These are phyloP conservation scores for Boletales sp. DNA, from an alignment of 768 basidiomycete genomes.

Conservation along the genomic window DNA sequence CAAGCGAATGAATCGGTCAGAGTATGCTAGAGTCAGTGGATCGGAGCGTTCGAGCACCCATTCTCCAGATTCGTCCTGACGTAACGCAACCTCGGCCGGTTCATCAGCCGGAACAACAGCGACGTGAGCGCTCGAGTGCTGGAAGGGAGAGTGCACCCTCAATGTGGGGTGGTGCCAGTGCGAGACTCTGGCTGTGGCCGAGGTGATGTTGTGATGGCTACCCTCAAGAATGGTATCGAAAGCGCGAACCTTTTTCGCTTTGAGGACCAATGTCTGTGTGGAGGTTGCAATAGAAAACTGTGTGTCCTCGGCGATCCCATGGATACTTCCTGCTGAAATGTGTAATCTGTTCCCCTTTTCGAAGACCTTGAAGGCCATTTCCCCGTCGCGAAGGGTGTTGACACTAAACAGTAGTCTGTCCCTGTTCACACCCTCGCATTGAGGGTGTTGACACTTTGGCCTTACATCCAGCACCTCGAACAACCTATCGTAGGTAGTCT, in stretches of 20 bases:
- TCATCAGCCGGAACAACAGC: conserved; percentile 7
- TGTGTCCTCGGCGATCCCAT: conserved; percentile 14
- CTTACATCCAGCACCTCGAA: conserved; percentile 12
- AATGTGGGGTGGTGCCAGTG: conserved; percentile 10
- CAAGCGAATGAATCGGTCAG: conserved; percentile 1
- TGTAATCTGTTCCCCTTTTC: background rate
- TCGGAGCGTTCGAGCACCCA: conserved; percentile 19
- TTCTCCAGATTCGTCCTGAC: background rate
- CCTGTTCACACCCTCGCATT: conserved; percentile 17
- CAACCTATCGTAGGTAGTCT: conserved; percentile 13
- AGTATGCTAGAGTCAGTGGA: conserved; percentile 5
- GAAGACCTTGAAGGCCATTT: conserved; percentile 16
- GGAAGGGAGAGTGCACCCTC: conserved; percentile 4
- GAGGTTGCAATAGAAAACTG: conserved; percentile 8
- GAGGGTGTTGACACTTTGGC: conserved; percentile 9
- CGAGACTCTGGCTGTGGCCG: conserved; percentile 9
- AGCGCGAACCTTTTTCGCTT: conserved; percentile 10
- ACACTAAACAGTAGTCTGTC: conserved; percentile 18
- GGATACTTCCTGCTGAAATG: conserved; percentile 17
- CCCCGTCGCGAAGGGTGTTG: conserved; percentile 9
- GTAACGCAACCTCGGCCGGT: conserved; percentile 8
- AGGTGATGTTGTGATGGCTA: background rate
- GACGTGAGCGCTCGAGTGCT: background rate
- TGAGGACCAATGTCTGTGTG: conserved; percentile 3
- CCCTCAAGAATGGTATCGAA: conserved; percentile 15